Evolutionary conservation across 2,329 filamentous ascomycete genomes (phyloP), one percentile per base, ranked within the genome.

Genomic region (Cyphellophora attinorum): DNA sequence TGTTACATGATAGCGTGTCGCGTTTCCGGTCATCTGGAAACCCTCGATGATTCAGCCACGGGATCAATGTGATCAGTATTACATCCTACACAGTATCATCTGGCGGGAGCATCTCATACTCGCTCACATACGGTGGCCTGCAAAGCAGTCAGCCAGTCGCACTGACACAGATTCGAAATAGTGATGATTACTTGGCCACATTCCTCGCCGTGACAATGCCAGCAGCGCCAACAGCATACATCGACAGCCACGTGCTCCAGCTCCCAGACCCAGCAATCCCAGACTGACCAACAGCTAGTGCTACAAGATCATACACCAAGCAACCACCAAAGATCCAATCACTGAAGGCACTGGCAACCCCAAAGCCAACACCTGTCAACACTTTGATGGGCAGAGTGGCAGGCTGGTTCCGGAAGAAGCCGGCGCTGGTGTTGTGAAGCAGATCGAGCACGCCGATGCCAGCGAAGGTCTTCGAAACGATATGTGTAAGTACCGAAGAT

Each of bases 321-420:
- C 73, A 74, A 0, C 65, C 68, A 0, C 72, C 73, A 33, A 76
- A 69, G 34, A 76, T 74, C 71, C 71, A 76, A 48, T 77, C 73
- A 44, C 70, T 74, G 21, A 52, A 45, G 6, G 60, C 60, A 2
- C 65, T 67, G 11, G 64, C 53, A 0, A 63, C 54, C 0, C 61
- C 70, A 39, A 76, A 76, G 0, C 67, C 70, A 0, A 74, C 45
- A 1, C 65, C 71, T 0, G 73, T 76, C 6, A 68, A 46, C 0
- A 65, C 56, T 50, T 74, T 72, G 31, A 76, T 58, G 1, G 58
- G 39, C 3, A 54, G 56, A 8, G 54, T 62, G 1, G 72, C 67
- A 2, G 60, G 51, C 16, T 66, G 54, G 32, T 66, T 61, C 19
- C 65, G 59, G 51, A 65, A 74, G 49, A 70, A 76, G 2, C 70